These are phyloP conservation scores for Aspergillus panamensis DNA, from an alignment of 495 filamentous ascomycete species.

Conservation along the genomic window DNA sequence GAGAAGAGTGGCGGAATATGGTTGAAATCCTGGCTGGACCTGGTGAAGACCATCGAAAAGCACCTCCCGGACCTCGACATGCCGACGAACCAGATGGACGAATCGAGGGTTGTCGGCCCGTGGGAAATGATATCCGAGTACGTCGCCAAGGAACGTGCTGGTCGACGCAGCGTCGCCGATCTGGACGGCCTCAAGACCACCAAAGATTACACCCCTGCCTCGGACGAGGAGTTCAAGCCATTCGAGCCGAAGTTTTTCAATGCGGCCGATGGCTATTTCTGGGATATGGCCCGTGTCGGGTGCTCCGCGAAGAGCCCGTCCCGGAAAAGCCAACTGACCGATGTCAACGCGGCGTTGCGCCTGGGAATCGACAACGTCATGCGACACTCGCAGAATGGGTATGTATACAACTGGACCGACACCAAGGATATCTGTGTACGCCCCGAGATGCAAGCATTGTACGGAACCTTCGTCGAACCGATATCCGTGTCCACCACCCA, in stretches of 20 bases:
- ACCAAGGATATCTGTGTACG: conserved; percentile 59
- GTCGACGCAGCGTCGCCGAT: background rate
- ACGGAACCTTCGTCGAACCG: conserved; percentile 64
- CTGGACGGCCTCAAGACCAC: conserved; percentile 25
- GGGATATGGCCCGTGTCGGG: conserved; percentile 52
- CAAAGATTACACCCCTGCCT: conserved; percentile 7
- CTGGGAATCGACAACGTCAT: conserved; percentile 34
- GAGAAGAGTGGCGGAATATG: background rate
- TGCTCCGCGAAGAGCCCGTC: conserved; percentile 53
- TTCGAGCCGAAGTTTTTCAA: conserved; percentile 5
- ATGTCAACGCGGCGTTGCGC: conserved; percentile 27
- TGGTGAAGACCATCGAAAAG: conserved; percentile 54
- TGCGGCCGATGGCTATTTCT: conserved; percentile 33
- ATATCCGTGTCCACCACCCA: conserved; percentile 49
- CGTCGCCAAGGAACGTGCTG: conserved; percentile 46
- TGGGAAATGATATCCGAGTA: conserved; percentile 60
- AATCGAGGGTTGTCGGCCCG: conserved; percentile 61
- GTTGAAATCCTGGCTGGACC: conserved; percentile 32
- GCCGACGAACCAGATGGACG: conserved; percentile 64
- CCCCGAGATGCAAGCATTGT: conserved; percentile 51
- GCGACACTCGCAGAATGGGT: conserved; percentile 41
- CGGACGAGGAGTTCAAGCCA: conserved; percentile 10
- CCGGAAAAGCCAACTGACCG: conserved; percentile 38
- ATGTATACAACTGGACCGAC: conserved; percentile 55
- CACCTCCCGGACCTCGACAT: conserved; percentile 66